These are phyloP conservation scores for Flaveria bidentis DNA, from an alignment of 129 eudicot genomes.

Conservation along the genomic window DNA sequence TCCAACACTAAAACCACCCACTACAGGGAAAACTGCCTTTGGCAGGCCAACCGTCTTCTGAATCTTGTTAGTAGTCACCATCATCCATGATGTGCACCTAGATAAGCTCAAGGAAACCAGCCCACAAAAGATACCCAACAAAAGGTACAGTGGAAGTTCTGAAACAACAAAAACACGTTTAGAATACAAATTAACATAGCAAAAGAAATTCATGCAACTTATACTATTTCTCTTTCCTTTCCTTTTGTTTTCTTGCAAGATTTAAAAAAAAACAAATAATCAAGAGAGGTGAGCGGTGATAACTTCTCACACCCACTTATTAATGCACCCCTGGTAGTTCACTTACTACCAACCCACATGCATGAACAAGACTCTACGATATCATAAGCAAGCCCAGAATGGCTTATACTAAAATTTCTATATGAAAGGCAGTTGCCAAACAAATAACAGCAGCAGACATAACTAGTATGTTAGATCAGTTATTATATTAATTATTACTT, in stretches of 20 bases:
- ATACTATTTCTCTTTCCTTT: constrained; percentile 1
- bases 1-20: constrained; percentile 86
- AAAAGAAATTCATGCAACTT: constrained; percentile 23
- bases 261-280: not conserved
- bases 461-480: not conserved
- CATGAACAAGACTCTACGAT: not conserved
- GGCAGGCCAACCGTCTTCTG: constrained; percentile 53
- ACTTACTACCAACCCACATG: not conserved
- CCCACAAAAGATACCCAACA: constrained; percentile 89
- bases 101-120: constrained; percentile 72
- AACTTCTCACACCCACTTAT: not conserved
- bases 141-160: constrained; percentile 94
- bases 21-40: constrained; percentile 60
- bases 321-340: not conserved
- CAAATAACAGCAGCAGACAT: not conserved
- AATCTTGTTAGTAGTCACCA: constrained; percentile 43
- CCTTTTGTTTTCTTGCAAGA: not conserved
- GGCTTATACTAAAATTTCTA: too few relatives aligned
- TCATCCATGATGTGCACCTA: constrained; percentile 82
- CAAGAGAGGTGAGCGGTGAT: constrained; percentile 1
- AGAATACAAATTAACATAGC: constrained; percentile 13
- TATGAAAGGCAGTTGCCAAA: not conserved
- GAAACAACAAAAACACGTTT: constrained; percentile 36
- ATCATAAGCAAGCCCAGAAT: too few relatives aligned
- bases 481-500: too few relatives aligned